Conservation (phyloP, 371 early-diverging fungal species). For the Rhizomucor pusillus region DNA sequence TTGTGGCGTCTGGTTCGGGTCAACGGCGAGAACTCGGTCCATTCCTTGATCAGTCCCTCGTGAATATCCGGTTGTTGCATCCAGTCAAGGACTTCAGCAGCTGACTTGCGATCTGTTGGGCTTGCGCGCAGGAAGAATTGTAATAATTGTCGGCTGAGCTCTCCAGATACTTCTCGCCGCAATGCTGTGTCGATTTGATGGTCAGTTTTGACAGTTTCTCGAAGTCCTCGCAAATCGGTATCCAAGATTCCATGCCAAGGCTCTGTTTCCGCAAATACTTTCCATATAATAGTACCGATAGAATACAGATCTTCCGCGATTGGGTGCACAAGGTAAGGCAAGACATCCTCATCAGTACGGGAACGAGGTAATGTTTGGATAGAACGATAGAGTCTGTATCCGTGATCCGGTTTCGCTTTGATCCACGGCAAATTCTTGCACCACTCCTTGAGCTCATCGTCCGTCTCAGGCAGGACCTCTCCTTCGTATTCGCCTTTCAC, state of each 20-base stretch:
- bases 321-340: conserved; percentile 54
- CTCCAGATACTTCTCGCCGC: conserved; percentile 48
- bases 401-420: conserved; percentile 54
- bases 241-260: conserved; percentile 66
- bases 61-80: conserved; percentile 18
- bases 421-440: conserved; percentile 49
- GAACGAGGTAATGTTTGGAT: conserved; percentile 59
- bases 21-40: conserved; percentile 34
- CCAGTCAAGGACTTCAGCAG: conserved; percentile 44
- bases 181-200: conserved; percentile 46
- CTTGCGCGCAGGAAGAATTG: conserved; percentile 41
- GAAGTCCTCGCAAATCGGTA: conserved; percentile 52
- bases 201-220: conserved; percentile 54
- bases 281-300: conserved; percentile 65
- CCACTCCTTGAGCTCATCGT: conserved; percentile 42
- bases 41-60: conserved; percentile 34
- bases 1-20: conserved; percentile 33
- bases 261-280: conserved; percentile 58
- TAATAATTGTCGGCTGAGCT: conserved; percentile 42
- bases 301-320: conserved; percentile 63
- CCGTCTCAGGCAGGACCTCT: conserved; percentile 31
- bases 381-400: conserved; percentile 54
- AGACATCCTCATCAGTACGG: conserved; percentile 37
- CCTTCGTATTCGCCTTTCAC: conserved; percentile 26
- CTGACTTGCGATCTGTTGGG: conserved; percentile 45